Evolutionary conservation across 768 basidiomycete genomes (phyloP), one percentile per base, ranked within the genome.

Genomic region (Pulveroboletus frians): DNA sequence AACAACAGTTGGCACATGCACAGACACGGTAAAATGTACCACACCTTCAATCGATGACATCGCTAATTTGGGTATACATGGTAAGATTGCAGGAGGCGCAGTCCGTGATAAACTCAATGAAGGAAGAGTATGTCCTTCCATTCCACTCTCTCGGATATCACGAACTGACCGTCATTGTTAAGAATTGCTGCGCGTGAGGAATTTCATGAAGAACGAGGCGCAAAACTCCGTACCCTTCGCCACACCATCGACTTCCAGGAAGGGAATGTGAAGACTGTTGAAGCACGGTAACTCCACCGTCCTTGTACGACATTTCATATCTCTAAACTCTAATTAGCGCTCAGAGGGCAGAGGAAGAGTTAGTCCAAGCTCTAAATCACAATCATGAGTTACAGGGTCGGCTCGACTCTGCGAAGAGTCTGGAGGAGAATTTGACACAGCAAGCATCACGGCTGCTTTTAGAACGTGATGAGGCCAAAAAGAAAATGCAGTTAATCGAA

Each of bases 201-300:
- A 41, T 44, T 61, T 27, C 47, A 44, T 44, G 50, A 59, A 50
- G 67, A 67, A 34, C 52, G 54, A n/a, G 52, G 47, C 27, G 39
- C 47, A 52, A 65, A 66, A 34, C 47, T 67, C n/a, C 63, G 57
- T 35, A 51, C 62, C 17, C 57, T 69, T 46, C 65, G 62, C 31
- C 56, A 68, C 43, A 54, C 63, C n/a, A 58, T 62, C 30, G 56
- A 63, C 0, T 63, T 63, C 45, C 66, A 69, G 37, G 66, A 67
- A 52, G 61, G 50, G 20, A 60, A 58, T n/a, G 37, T 57, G 35
- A 63, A 58, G 39, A 49, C 43, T 17, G 36, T 61, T 35, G 66
- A 69, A 48, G 45, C 53, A 39, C 64, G 61, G 66, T 67, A 61
- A 37, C 34, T 29, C 11, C 35, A 23, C 29, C 34, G 26, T 40